A percentile compares a stretch with the other conserved stretches of the same genome.
These are phyloP conservation scores for Saccharomyces jurei DNA, from an alignment of 805 yeast genomes.

Conservation along the genomic window DNA sequence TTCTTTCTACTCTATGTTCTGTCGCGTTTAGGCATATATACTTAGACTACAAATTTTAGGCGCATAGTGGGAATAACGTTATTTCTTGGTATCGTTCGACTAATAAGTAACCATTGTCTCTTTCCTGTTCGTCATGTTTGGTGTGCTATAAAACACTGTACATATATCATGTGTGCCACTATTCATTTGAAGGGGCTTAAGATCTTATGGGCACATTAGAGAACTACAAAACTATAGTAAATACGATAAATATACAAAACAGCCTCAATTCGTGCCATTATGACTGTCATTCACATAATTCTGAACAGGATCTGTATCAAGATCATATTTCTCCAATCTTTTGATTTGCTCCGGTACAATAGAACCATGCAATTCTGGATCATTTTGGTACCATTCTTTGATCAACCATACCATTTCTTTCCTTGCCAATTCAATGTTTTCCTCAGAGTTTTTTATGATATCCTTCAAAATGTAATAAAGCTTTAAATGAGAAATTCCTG, in stretches of 20 bases:
- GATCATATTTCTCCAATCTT: constrained; percentile 37
- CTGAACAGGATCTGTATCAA: constrained; percentile 48
- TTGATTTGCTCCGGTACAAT: constrained; percentile 39
- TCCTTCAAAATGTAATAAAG: constrained; percentile 53
- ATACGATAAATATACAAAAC: not conserved
- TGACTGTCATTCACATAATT: constrained; percentile 30
- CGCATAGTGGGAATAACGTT: too few relatives aligned
- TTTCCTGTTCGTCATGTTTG: not conserved
- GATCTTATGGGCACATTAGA: not conserved
- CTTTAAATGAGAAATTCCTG: constrained; percentile 55
- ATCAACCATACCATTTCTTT: constrained; percentile 55
- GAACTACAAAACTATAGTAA: not conserved
- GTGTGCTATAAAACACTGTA: not conserved
- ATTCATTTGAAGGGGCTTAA: too few relatives aligned
- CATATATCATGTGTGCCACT: not conserved
- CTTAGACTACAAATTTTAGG: too few relatives aligned
- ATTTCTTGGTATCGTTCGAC: too few relatives aligned
- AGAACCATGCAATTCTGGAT: constrained; percentile 49
- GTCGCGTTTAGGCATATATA: not conserved
- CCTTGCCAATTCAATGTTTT: constrained; percentile 39
- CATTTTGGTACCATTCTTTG: constrained; percentile 55
- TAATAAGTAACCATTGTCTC: too few relatives aligned
- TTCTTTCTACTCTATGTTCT: not conserved
- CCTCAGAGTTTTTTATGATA: constrained; percentile 50
- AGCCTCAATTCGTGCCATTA: not conserved